Conservation (phyloP, 352 stramenopile genomes). For the Ochromonadaceae sp. region DNA sequence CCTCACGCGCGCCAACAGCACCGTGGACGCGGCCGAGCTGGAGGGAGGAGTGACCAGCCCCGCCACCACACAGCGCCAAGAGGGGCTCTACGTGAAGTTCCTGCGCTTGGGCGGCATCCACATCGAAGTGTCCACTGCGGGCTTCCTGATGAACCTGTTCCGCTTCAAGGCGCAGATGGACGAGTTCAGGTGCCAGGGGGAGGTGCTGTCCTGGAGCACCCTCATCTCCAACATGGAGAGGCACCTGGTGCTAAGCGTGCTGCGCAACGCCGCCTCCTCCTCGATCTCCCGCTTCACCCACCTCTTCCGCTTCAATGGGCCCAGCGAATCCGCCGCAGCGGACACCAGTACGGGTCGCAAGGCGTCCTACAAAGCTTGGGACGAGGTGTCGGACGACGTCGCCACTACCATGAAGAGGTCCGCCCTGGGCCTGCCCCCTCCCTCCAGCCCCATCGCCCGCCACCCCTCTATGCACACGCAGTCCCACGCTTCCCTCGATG, state of each 20-base stretch:
- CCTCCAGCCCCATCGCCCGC: no score
- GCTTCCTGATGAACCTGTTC: constrained; percentile 6
- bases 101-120: constrained; percentile 2
- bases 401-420: no score
- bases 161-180: constrained; percentile 3
- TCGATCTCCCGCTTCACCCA: no score
- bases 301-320: no score
- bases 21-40: not conserved
- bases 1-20: not conserved
- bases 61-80: no score
- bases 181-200: not conserved
- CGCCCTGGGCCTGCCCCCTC: no score
- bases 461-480: no score
- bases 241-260: not conserved
- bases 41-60: not conserved
- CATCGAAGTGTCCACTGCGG: constrained; percentile 2
- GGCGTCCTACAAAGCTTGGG: no score
- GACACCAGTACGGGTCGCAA: no score
- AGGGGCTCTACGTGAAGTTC: not conserved
- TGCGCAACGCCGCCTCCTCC: not conserved
- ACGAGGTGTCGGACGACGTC: no score
- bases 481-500: no score
- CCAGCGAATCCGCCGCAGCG: no score
- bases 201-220: not conserved
- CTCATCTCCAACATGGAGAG: constrained; percentile 6